Evolutionary conservation across 2,329 filamentous ascomycete genomes (phyloP), one percentile per base, ranked within the genome.

Genomic region (Fusarium veterinarium): DNA sequence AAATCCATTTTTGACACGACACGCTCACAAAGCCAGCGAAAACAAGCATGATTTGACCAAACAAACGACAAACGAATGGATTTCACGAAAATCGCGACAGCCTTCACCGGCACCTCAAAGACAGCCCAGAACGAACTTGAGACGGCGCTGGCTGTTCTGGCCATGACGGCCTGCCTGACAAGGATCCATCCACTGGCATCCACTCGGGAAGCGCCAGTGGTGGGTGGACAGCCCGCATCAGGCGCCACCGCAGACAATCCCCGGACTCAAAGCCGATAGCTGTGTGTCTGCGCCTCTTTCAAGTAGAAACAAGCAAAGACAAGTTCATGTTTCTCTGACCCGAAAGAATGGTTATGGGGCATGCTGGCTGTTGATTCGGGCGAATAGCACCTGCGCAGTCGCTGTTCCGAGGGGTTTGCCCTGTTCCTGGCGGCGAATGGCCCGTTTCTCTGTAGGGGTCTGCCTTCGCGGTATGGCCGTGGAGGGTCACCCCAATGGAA

Each of bases 191-290:
- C 57, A 67, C 61, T 76, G 68, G 68, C 76, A 77, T 78, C 76
- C 76, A 78, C 76, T 72, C 66, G 73, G 73, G 75, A 78, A 78
- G 73, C 76, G 73, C 76, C 76, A 78, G 58, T 74, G 71, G 68
- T 74, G 71, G 72, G 76, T 75, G 76, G 73, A 73, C 75, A 77
- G 68, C 75, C 74, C 70, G 75, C 75, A 78, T 75, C 71, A 75
- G 73, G 75, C 76, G 76, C 76, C 76, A 78, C 76, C 74, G 67
- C 73, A 75, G 70, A 67, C 71, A 74, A 76, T 75, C 73, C 73
- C 76, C 72, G 63, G 76, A 73, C 71, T 76, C 71, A 75, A 77
- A 76, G 67, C 73, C 69, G 60, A 72, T 70, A 70, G 69, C 73
- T 74, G 71, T 75, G 73, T 63, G 69, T 71, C 73, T 75, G 73